phyloP scores from a whole-genome alignment of 371 early-diverging fungal species.

The Actinomortierella ambigua region DNA sequence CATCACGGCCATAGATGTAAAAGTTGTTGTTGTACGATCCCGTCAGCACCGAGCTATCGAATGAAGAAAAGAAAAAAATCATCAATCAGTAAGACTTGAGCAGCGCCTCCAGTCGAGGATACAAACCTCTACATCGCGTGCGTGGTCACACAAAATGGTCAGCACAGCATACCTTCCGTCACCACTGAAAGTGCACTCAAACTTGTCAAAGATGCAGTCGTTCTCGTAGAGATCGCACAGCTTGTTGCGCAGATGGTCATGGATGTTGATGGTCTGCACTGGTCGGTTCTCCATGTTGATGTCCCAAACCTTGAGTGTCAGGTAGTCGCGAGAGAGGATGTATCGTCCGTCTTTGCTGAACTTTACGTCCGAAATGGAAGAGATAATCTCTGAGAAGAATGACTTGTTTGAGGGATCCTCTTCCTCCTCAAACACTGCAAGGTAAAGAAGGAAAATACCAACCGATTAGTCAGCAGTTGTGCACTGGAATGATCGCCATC shows the following conservation, averaged over 20 bases:
- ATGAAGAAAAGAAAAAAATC: not conserved
- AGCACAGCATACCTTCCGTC: constrained; percentile 65
- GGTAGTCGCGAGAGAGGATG: constrained; percentile 95
- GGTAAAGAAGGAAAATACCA: not conserved
- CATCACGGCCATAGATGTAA: constrained; percentile 83
- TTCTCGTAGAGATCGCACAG: constrained; percentile 98
- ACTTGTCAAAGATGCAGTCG: constrained; percentile 99
- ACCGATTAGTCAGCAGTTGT: not conserved
- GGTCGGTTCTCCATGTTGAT: constrained; percentile 95
- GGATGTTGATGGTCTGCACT: constrained; percentile 92
- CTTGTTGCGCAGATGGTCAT: constrained; percentile 91
- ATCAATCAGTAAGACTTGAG: not conserved
- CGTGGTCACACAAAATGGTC: not conserved
- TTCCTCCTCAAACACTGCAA: constrained; percentile 88
- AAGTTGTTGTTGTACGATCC: constrained; percentile 98
- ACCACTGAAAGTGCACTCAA: constrained; percentile 96
- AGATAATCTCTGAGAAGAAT: constrained; percentile 98
- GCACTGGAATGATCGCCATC: not conserved
- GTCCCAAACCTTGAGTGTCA: constrained; percentile 97
- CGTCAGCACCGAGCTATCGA: constrained; percentile 84
- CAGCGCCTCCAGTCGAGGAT: not conserved
- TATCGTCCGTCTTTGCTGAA: constrained; percentile 96
- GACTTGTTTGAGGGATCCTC: constrained; percentile 93
- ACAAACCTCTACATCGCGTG: not conserved
- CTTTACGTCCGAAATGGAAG: constrained; percentile 95